Conservation (phyloP, 2,329 filamentous ascomycete genomes). For the Calycina herbarum region DNA sequence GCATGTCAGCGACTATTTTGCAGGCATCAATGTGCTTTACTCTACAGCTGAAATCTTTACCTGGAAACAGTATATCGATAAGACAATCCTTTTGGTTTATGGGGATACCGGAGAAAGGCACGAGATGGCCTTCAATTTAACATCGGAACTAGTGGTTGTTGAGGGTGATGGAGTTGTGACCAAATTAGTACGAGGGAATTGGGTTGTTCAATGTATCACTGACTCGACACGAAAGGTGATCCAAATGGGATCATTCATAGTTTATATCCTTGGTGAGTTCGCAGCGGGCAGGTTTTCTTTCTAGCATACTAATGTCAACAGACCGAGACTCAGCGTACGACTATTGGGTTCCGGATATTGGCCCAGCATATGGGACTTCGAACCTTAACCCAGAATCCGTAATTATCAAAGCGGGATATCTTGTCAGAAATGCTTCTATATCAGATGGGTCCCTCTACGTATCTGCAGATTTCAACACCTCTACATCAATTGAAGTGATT, state of each 20-base stretch:
- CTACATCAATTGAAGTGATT: conserved; percentile 66
- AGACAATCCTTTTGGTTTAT: conserved; percentile 61
- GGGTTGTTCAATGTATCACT: conserved; percentile 55
- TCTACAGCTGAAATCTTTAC: conserved; percentile 68
- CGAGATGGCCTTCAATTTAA: conserved; percentile 47
- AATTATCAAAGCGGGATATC: conserved; percentile 64
- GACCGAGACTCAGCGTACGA: conserved; percentile 68
- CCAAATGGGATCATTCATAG: conserved; percentile 42
- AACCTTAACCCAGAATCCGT: conserved; percentile 43
- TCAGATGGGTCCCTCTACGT: conserved; percentile 57
- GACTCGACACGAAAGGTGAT: conserved; percentile 53
- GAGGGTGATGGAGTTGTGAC: conserved; percentile 35
- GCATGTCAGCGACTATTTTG: conserved; percentile 63
- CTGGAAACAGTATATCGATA: conserved; percentile 59
- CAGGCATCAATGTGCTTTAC: conserved; percentile 57
- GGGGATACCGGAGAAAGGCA: conserved; percentile 59
- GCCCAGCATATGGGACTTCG: conserved; percentile 37
- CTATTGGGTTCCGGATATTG: conserved; percentile 64
- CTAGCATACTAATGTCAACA: conserved; percentile 35
- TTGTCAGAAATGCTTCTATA: conserved; percentile 60
- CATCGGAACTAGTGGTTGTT: conserved; percentile 15
- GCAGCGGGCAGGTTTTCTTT: not conserved
- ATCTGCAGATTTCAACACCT: conserved; percentile 70
- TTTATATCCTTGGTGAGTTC: conserved; percentile 26
- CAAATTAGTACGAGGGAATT: conserved; percentile 44